Percentiles rank a stretch among this genome's conserved stretches.
Evolutionary conservation across 2,329 filamentous ascomycete genomes (phyloP).

Genomic region (Colletotrichum acutatum): DNA sequence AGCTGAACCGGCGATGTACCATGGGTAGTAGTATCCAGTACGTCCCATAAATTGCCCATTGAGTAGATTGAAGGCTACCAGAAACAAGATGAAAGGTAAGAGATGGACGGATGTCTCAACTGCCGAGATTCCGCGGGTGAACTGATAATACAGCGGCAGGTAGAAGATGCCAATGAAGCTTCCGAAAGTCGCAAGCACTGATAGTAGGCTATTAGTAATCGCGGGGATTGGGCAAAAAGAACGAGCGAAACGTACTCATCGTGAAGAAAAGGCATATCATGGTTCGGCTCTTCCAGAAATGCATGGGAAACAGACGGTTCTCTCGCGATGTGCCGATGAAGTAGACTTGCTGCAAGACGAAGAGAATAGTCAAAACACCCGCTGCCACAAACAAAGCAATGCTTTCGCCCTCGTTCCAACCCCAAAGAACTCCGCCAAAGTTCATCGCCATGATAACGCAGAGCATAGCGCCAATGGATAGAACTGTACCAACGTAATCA

Average conservation of each 20-base stretch:
- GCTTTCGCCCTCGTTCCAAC: conserved; percentile 55
- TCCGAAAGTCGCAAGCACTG: conserved; percentile 36
- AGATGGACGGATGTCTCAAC: conserved; percentile 51
- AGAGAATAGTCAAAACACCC: conserved; percentile 52
- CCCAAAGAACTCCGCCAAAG: conserved; percentile 58
- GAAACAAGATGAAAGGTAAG: conserved; percentile 51
- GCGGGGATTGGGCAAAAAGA: conserved; percentile 44
- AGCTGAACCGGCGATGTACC: conserved; percentile 48
- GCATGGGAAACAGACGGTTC: conserved; percentile 56
- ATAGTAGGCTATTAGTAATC: conserved; percentile 39
- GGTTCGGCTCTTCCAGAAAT: conserved; percentile 53
- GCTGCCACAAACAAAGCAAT: conserved; percentile 58
- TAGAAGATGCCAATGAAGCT: conserved; percentile 55
- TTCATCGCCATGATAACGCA: conserved; percentile 57
- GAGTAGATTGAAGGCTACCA: conserved; percentile 47
- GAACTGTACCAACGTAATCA: conserved; percentile 56
- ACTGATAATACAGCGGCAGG: conserved; percentile 62
- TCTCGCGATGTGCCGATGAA: conserved; percentile 35
- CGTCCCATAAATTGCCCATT: conserved; percentile 53
- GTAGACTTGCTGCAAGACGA: conserved; percentile 56
- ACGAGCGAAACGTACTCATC: conserved; percentile 42
- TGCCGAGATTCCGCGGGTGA: conserved; percentile 52
- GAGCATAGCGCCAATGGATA: conserved; percentile 53
- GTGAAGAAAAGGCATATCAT: conserved; percentile 55
- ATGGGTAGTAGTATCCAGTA: conserved; percentile 53